Evolutionary conservation across 179 eudicot species (phyloP).

Genomic region (Silene noctiflora): DNA sequence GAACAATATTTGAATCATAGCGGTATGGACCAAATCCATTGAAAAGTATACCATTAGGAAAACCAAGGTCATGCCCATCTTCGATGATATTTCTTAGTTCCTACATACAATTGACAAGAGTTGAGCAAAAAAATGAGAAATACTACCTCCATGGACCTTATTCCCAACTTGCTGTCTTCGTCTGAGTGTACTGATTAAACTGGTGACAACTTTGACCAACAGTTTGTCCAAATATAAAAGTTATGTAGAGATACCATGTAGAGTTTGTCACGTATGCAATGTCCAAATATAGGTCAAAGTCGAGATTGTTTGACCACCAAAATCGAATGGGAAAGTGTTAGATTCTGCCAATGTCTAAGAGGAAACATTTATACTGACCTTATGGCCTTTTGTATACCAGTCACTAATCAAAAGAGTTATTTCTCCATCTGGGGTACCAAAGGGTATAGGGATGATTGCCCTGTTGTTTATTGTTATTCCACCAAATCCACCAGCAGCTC

Average conservation of each 20-base stretch:
- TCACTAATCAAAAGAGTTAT: slow-evolving; percentile 83
- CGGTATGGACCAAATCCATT: slow-evolving; percentile 90
- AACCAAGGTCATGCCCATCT: slow-evolving; percentile 62
- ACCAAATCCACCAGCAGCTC: slow-evolving; percentile 93
- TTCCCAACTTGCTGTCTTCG: neutral
- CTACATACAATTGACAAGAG: slow-evolving; percentile 37
- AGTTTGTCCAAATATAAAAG: neutral
- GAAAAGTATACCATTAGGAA: slow-evolving; percentile 82
- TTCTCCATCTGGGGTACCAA: slow-evolving; percentile 91
- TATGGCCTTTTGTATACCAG: slow-evolving; percentile 83
- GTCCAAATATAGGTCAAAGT: neutral
- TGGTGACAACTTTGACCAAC: neutral
- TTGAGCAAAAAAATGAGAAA: neutral
- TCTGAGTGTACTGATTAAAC: neutral
- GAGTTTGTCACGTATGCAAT: neutral
- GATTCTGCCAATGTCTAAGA: neutral
- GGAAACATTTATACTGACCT: slow-evolving; percentile 45
- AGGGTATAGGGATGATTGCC: slow-evolving; percentile 74
- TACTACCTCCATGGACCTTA: neutral
- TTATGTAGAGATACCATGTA: neutral
- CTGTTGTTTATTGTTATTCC: slow-evolving; percentile 86
- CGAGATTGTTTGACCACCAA: neutral
- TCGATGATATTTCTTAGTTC: slow-evolving; percentile 65
- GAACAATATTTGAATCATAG: slow-evolving; percentile 56
- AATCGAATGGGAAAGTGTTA: neutral